Evolutionary conservation across 306 rosid genomes (phyloP).

Genomic region (Cicer yamashitae): DNA sequence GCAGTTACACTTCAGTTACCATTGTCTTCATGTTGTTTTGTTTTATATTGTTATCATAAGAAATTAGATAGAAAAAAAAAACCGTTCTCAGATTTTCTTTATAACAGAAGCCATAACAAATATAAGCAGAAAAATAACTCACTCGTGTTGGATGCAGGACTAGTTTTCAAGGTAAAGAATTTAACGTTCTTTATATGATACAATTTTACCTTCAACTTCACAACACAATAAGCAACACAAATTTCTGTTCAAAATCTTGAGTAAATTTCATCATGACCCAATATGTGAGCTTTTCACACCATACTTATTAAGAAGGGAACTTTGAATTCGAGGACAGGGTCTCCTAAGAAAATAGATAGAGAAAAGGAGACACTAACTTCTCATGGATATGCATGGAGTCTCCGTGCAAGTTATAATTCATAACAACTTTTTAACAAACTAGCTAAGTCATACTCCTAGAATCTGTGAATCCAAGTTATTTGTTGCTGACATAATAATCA

Average conservation of each 20-base stretch:
- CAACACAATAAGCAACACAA: neutral
- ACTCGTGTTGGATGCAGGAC: neutral
- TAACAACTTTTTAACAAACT: neutral
- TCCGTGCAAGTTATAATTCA: neutral
- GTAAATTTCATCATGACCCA: neutral
- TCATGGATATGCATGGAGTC: neutral
- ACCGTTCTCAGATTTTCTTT: neutral
- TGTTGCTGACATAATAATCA: neutral
- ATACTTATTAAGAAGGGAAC: neutral
- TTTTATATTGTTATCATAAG: neutral
- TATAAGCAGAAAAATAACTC: neutral
- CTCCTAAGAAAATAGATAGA: neutral
- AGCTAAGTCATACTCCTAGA: conserved; percentile 1
- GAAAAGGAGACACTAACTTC: neutral
- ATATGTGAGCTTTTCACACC: neutral
- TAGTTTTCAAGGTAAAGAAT: neutral
- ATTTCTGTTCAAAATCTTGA: neutral
- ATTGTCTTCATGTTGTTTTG: neutral
- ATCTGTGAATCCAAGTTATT: neutral
- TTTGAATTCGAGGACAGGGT: neutral
- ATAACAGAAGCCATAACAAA: neutral
- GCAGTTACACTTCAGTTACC: neutral
- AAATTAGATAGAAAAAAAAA: neutral
- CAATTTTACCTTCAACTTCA: neutral
- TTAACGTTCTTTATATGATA: neutral